Percentiles rank a stretch among this genome's conserved stretches.
Evolutionary conservation across 441 rosid species (phyloP).

Genomic region (Croton laevigatus): DNA sequence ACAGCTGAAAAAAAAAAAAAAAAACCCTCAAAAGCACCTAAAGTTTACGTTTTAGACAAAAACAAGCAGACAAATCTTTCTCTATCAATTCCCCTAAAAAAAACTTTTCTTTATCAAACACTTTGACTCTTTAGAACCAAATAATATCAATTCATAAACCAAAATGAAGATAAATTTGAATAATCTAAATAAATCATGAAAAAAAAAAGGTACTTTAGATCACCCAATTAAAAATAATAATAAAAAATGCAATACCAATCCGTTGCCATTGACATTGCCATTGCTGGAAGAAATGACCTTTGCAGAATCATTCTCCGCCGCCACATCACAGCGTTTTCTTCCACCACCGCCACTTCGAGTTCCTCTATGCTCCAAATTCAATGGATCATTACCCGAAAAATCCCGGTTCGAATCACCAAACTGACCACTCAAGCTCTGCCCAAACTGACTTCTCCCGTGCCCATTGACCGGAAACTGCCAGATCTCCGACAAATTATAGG

Average conservation of each 20-base stretch:
- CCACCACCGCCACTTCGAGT: conserved; percentile 40
- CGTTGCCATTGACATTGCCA: conserved; percentile 41
- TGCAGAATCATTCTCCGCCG: conserved; percentile 45
- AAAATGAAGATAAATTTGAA: neutral
- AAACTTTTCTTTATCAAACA: conserved; percentile 11
- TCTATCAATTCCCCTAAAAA: conserved; percentile 1
- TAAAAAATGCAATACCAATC: conserved; percentile 36
- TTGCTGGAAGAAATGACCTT: conserved; percentile 50
- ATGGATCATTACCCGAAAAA: conserved; percentile 36
- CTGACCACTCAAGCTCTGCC: conserved; percentile 29
- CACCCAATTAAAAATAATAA: conserved; percentile 1
- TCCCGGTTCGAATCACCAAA: conserved; percentile 37
- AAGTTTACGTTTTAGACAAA: conserved; percentile 1
- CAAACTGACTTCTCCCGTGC: conserved; percentile 38
- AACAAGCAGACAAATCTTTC: conserved; percentile 11
- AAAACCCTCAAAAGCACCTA: conserved; percentile 4
- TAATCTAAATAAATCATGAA: conserved; percentile 14
- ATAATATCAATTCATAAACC: too few species aligned
- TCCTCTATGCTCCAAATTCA: conserved; percentile 38
- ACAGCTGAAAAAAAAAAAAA: neutral
- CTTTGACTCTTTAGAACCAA: too few species aligned
- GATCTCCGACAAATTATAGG: conserved; percentile 69
- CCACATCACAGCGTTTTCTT: conserved; percentile 51
- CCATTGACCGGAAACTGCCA: conserved; percentile 71
- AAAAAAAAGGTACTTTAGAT: neutral